These are phyloP conservation scores for Xylariaceae sp. DNA, from an alignment of 2,329 filamentous ascomycete species.

Conservation along the genomic window DNA sequence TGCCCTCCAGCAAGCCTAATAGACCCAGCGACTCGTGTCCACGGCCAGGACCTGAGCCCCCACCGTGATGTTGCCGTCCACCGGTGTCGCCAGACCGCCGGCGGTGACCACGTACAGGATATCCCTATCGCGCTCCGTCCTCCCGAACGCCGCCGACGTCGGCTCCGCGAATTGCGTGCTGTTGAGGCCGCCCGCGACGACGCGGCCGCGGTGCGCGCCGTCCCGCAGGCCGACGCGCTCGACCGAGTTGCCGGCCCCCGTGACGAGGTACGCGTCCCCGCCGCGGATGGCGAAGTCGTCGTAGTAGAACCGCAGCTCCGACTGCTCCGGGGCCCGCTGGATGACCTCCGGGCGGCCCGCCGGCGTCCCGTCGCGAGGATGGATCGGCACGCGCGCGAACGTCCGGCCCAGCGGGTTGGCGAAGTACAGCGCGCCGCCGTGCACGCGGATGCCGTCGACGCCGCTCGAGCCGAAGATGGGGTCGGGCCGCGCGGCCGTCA, in stretches of 20 bases:
- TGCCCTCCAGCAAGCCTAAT: too few relatives aligned
- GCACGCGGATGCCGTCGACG: too few relatives aligned
- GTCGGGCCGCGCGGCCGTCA: too few relatives aligned
- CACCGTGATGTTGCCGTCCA: conserved; percentile 15
- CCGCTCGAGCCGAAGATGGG: conserved; percentile 9
- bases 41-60: conserved; percentile 21
- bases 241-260: conserved; percentile 16
- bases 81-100: conserved; percentile 12
- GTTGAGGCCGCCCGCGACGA: conserved; percentile 8
- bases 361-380: conserved; percentile 8
- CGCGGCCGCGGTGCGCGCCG: too few relatives aligned
- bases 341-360: conserved; percentile 5
- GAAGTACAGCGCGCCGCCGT: too few relatives aligned
- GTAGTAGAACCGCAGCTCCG: conserved; percentile 12
- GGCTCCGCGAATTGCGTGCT: conserved; percentile 12
- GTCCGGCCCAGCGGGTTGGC: too few relatives aligned
- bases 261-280: conserved; percentile 13
- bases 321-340: conserved; percentile 10
- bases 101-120: conserved; percentile 18
- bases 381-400: too few relatives aligned
- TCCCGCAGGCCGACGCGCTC: too few relatives aligned
- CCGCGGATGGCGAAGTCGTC: conserved; percentile 19
- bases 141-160: conserved; percentile 15
- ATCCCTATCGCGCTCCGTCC: conserved; percentile 9
- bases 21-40: too few relatives aligned